phyloP scores from a whole-genome alignment of 345 rosid genomes.

The Bruguiera sexangula region DNA sequence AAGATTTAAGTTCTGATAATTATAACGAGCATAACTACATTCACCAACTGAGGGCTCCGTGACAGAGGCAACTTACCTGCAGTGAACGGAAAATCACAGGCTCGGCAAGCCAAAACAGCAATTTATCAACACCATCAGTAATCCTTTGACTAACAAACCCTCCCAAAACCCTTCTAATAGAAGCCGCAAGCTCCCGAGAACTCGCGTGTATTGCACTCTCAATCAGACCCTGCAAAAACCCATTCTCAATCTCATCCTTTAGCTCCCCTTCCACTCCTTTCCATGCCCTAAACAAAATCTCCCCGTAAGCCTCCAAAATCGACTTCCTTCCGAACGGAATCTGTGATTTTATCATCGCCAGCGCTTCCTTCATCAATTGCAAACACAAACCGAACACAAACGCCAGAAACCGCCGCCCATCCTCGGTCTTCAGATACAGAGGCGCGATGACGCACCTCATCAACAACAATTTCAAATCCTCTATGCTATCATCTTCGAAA shows the following conservation, averaged over 20 bases:
- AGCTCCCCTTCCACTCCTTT: constrained; percentile 52
- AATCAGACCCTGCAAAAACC: constrained; percentile 64
- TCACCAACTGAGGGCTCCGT: background rate
- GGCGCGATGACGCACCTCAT: constrained; percentile 83
- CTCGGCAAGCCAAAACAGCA: constrained; percentile 74
- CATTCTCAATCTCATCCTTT: constrained; percentile 66
- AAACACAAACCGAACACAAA: constrained; percentile 69
- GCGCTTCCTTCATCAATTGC: constrained; percentile 68
- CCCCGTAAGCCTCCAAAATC: constrained; percentile 82
- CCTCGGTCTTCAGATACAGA: constrained; percentile 68
- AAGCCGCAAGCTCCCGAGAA: constrained; percentile 50
- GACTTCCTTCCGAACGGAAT: constrained; percentile 84
- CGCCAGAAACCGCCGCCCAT: constrained; percentile 71
- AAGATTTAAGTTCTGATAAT: background rate
- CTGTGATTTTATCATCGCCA: constrained; percentile 84
- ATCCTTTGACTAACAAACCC: constrained; percentile 70
- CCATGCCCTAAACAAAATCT: constrained; percentile 77
- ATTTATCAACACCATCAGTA: constrained; percentile 74
- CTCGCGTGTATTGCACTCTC: constrained; percentile 70
- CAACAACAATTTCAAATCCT: constrained; percentile 66
- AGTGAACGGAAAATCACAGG: constrained; percentile 85
- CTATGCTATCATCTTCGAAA: constrained; percentile 85
- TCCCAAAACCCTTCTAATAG: constrained; percentile 75
- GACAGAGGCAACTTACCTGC: constrained; percentile 48
- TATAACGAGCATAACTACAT: background rate